phyloP scores from a whole-genome alignment of 306 rosid species.

The Phaseolus lunatus region DNA sequence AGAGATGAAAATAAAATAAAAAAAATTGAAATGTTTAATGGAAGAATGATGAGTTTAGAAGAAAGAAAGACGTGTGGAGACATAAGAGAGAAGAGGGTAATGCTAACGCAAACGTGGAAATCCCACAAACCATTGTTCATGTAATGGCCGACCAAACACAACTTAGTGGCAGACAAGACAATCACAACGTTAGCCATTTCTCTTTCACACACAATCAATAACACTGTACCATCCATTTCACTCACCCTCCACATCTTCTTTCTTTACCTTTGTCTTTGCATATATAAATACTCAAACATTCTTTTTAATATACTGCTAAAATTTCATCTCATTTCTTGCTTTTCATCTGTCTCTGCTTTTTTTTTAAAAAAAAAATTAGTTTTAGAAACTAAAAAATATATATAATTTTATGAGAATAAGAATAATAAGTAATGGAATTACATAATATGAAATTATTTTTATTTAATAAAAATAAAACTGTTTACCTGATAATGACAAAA shows the following conservation, averaged over 20 bases:
- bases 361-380: no score
- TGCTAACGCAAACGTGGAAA: conserved; percentile 50
- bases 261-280: neutral
- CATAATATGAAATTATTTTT: no score
- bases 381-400: no score
- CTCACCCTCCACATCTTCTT: neutral
- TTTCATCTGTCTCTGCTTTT: no score
- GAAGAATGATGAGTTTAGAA: neutral
- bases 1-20: no score
- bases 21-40: neutral
- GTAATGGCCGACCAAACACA: conserved; percentile 71
- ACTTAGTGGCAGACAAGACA: conserved; percentile 74
- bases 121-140: conserved; percentile 52
- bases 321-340: no score
- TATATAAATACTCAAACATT: neutral
- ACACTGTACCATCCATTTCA: no score
- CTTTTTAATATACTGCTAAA: no score
- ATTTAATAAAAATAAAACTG: no score
- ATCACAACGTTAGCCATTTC: conserved; percentile 49
- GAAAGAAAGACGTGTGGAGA: neutral
- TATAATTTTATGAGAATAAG: no score
- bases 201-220: conserved; percentile 20
- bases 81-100: neutral
- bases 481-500: no score
- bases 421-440: no score